Evolutionary conservation across 495 filamentous ascomycete genomes (phyloP).

Genomic region (Podospora tetraspora): DNA sequence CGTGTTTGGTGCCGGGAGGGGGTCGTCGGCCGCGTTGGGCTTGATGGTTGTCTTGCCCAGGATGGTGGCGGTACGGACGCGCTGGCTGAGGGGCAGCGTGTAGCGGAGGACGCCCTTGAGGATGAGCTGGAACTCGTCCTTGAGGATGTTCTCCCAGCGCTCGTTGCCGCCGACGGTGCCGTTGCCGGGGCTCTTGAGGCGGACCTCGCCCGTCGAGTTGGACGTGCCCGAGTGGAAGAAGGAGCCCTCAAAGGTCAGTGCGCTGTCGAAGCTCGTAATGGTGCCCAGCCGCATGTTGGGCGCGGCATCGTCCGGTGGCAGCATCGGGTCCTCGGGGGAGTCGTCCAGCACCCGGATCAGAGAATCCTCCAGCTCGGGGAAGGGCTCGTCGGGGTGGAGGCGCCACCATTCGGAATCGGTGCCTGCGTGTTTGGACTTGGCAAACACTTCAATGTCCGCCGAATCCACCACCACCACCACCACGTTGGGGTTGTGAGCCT

Average conservation of each 20-base stretch:
- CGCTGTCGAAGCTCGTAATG: conserved; percentile 79
- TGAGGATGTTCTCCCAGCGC: conserved; percentile 84
- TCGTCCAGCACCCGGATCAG: conserved; percentile 27
- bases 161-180: conserved; percentile 79
- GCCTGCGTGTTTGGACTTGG: conserved; percentile 80
- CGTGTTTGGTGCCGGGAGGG: conserved; percentile 31
- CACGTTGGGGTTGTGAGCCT: conserved; percentile 85
- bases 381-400: conserved; percentile 39
- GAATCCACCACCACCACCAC: conserved; percentile 76
- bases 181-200: conserved; percentile 78
- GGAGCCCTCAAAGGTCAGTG: conserved; percentile 80
- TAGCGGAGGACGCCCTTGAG: conserved; percentile 87
- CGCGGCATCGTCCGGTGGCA: conserved; percentile 47
- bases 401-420: conserved; percentile 69
- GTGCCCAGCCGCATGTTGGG: conserved; percentile 87
- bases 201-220: conserved; percentile 72
- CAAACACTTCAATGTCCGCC: conserved; percentile 87
- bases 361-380: conserved; percentile 20
- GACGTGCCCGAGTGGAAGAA: conserved; percentile 65
- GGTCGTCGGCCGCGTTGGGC: conserved; percentile 45
- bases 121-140: conserved; percentile 88
- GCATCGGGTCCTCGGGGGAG: conserved; percentile 62
- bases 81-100: conserved; percentile 73
- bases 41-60: conserved; percentile 47
- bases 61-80: conserved; percentile 50